Evolutionary conservation across 768 basidiomycete genomes (phyloP).

Genomic region (Lactarius indigo): DNA sequence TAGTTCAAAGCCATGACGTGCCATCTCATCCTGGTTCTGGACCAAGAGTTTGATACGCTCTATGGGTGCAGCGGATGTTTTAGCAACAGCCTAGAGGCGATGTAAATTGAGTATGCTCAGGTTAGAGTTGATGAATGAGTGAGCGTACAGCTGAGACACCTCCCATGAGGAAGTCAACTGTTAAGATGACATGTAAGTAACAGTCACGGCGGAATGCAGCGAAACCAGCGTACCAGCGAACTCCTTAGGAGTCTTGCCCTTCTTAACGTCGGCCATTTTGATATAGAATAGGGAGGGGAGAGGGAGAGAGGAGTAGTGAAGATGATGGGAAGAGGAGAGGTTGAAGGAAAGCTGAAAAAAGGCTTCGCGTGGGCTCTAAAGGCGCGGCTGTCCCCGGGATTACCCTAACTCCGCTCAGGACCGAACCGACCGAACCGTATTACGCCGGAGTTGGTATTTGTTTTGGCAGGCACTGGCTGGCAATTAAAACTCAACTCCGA

Average conservation of each 20-base stretch:
- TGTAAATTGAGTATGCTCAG: neutral
- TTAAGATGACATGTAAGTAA: constrained; percentile 34
- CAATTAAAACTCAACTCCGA: neutral
- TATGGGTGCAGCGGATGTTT: constrained; percentile 98
- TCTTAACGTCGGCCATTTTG: constrained; percentile 82
- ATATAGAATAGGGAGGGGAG: constrained; percentile 38
- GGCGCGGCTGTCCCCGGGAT: constrained; percentile 32
- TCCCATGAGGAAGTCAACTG: constrained; percentile 95
- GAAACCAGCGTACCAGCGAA: constrained; percentile 66
- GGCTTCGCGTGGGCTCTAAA: constrained; percentile 38
- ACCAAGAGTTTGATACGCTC: constrained; percentile 99
- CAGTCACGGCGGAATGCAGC: constrained; percentile 15
- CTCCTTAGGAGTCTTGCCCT: constrained; percentile 86
- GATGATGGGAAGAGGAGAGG: constrained; percentile 41
- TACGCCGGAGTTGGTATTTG: neutral
- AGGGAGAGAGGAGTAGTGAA: constrained; percentile 52
- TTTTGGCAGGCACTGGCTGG: neutral
- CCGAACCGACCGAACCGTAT: constrained; percentile 9
- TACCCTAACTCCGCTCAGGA: constrained; percentile 31
- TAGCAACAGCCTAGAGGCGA: constrained; percentile 80
- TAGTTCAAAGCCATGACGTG: constrained; percentile 33
- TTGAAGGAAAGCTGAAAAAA: constrained; percentile 42
- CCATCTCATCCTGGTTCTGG: constrained; percentile 99
- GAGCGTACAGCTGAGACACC: constrained; percentile 83
- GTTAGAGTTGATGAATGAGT: neutral